Percentiles rank a stretch among this genome's conserved stretches.
Conservation (phyloP, 2,329 filamentous ascomycete genomes). For the Conoideocrella luteorostrata region DNA sequence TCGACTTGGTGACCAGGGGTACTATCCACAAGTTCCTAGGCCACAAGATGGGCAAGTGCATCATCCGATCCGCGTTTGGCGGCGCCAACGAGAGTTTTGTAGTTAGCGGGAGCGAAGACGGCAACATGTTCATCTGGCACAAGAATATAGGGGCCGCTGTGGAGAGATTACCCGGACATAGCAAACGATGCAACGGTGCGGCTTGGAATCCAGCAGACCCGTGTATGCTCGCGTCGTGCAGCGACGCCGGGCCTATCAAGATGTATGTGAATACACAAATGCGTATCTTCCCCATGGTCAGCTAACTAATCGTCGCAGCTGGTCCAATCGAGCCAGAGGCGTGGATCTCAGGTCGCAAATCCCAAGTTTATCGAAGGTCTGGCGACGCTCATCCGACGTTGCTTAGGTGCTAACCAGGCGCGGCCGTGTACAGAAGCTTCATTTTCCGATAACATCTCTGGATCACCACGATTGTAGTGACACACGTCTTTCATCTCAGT, state of each 20-base stretch:
- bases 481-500: no score
- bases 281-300: no score
- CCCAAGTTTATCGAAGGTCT: constrained; percentile 12
- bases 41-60: constrained; percentile 65
- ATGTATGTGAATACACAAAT: constrained; percentile 57
- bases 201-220: constrained; percentile 83
- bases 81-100: constrained; percentile 91
- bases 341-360: constrained; percentile 15
- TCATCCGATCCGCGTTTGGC: constrained; percentile 80
- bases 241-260: constrained; percentile 77
- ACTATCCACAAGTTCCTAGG: constrained; percentile 71
- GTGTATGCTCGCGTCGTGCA: constrained; percentile 81
- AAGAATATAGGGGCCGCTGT: constrained; percentile 72
- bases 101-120: constrained; percentile 79
- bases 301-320: no score
- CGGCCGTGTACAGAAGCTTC: no score
- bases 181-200: constrained; percentile 72
- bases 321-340: constrained; percentile 15
- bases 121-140: constrained; percentile 81
- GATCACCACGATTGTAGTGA: not conserved
- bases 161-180: constrained; percentile 70
- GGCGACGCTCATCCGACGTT: constrained; percentile 11
- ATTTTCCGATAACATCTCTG: no score
- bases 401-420: constrained; percentile 11
- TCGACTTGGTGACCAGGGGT: constrained; percentile 68